Percentiles rank a stretch among this genome's conserved stretches.
These are phyloP conservation scores for Blastocystis sp. DNA, from an alignment of 352 stramenopile genomes.

Conservation along the genomic window DNA sequence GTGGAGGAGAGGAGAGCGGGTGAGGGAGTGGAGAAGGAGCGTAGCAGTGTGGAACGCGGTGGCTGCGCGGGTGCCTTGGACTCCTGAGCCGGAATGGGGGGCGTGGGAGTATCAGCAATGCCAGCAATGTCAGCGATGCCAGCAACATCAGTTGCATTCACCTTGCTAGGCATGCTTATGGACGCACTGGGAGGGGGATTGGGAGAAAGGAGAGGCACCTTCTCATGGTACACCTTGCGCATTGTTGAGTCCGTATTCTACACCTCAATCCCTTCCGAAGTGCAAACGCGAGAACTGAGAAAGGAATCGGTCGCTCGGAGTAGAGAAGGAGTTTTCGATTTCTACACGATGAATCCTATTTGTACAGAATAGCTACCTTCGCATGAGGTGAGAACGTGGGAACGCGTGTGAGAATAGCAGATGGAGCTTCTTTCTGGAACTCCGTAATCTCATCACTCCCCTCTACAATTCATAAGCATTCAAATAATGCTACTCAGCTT, in stretches of 20 bases:
- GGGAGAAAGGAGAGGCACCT: neutral
- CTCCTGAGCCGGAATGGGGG: neutral
- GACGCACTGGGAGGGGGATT: too few relatives aligned
- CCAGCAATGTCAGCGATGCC: too few relatives aligned
- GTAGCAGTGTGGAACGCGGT: neutral
- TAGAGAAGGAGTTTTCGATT: neutral
- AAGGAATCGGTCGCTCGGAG: constrained; percentile 19
- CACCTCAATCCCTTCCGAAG: neutral
- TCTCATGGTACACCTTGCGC: constrained; percentile 63
- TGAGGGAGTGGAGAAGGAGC: neutral
- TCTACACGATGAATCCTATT: neutral
- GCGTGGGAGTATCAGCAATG: neutral
- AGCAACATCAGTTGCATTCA: too few relatives aligned
- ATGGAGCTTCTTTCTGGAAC: neutral
- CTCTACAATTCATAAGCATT: too few relatives aligned
- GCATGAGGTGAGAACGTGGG: neutral
- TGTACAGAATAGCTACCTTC: neutral
- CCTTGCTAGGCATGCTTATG: too few relatives aligned
- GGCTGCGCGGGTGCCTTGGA: neutral
- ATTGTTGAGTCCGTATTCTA: constrained; percentile 40
- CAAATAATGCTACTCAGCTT: neutral
- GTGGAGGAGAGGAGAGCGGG: neutral
- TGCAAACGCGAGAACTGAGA: neutral
- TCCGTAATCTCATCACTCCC: neutral
- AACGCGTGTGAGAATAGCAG: neutral